Conservation (phyloP, 1,284 basidiomycete species). For the Trametes versicolor region DNA sequence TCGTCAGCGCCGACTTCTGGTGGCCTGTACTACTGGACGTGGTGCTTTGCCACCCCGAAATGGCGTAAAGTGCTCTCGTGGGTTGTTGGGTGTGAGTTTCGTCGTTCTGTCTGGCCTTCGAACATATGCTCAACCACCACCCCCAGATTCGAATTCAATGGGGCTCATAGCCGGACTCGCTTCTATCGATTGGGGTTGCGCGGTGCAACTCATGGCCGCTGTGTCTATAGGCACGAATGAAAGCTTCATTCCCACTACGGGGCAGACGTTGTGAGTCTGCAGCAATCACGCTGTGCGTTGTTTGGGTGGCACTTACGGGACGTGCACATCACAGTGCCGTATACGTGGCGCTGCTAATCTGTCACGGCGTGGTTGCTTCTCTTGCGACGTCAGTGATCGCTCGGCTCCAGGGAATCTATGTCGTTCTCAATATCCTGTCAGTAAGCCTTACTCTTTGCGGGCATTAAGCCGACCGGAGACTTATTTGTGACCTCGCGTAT, state of each 20-base stretch:
- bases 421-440: constrained; percentile 73
- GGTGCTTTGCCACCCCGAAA: constrained; percentile 68
- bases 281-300: too few species aligned
- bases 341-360: constrained; percentile 64
- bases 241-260: constrained; percentile 61
- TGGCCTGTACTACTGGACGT: constrained; percentile 86
- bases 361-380: constrained; percentile 69
- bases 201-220: constrained; percentile 72
- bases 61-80: constrained; percentile 76
- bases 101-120: background rate
- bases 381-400: constrained; percentile 74
- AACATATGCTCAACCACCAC: background rate
- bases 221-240: constrained; percentile 65
- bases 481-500: too few species aligned
- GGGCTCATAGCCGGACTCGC: constrained; percentile 73
- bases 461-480: background rate
- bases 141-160: constrained; percentile 49
- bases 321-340: constrained; percentile 55
- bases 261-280: constrained; percentile 64
- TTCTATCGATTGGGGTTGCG: constrained; percentile 82
- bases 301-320: too few species aligned
- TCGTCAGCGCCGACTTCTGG: constrained; percentile 80
- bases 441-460: constrained; percentile 33
- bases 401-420: constrained; percentile 77
- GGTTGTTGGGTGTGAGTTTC: constrained; percentile 74